phyloP scores from a whole-genome alignment of 768 basidiomycete genomes.

The Mrakia gelida region DNA sequence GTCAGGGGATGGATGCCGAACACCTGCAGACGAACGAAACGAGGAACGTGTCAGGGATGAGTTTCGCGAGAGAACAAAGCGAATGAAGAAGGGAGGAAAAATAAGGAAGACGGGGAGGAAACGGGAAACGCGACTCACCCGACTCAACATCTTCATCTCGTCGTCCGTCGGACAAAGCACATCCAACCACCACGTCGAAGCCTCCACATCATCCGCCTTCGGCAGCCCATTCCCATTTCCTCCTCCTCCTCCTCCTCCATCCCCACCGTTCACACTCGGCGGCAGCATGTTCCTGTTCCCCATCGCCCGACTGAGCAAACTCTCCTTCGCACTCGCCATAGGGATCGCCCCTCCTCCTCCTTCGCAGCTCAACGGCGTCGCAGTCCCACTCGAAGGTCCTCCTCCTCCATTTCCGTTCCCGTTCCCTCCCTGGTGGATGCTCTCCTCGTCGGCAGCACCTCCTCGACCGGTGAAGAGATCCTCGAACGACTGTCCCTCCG shows the following conservation, averaged over 20 bases:
- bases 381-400: constrained; percentile 64
- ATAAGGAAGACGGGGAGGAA: background rate
- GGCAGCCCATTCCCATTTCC: background rate
- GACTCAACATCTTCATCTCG: constrained; percentile 95
- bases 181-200: constrained; percentile 95
- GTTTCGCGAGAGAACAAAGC: too few relatives aligned
- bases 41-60: too few relatives aligned
- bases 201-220: constrained; percentile 51
- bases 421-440: background rate
- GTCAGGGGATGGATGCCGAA: constrained; percentile 96
- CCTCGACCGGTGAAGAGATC: constrained; percentile 64
- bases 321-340: constrained; percentile 25
- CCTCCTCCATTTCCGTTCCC: constrained; percentile 1
- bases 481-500: constrained; percentile 86
- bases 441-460: constrained; percentile 32
- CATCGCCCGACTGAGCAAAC: constrained; percentile 35
- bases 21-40: constrained; percentile 62
- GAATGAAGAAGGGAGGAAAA: background rate
- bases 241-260: constrained; percentile 17
- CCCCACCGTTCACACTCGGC: constrained; percentile 24
- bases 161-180: constrained; percentile 90
- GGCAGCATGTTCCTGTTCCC: constrained; percentile 22
- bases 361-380: constrained; percentile 30
- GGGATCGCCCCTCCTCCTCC: constrained; percentile 20
- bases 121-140: constrained; percentile 52